Base-by-base conservation (phyloP, 352 stramenopile species). In the Pythium sp. region DNA sequence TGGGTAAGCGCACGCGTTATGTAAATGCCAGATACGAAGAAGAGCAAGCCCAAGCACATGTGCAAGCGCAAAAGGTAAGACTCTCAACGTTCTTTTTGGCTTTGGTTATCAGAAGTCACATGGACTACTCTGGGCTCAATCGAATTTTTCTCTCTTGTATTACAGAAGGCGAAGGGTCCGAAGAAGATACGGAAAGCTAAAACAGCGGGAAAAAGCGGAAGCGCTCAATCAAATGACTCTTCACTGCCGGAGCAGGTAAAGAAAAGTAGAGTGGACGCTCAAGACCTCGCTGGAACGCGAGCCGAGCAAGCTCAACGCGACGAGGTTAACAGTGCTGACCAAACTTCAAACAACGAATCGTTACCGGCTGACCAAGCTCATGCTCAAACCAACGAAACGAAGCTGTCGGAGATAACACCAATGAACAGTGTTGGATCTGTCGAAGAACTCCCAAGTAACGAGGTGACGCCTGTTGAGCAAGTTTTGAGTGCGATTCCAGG, bases 1-100 rank as follows among this genome's bases (percentile, higher is more conserved):
- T 73, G 18, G 80, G 80, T 3, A 89, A 89, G 53, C 80, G 80
- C 43, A 86, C 75, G n/a, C 75, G 80, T 5, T 87, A 80, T 61
- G 70, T 81, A 1, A 84, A 79, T 64, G 71, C 74, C 53, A 62
- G 57, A 18, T 68, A 73, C 30, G 64, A 67, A 22, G 41, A 60
- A 12, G 47, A 55, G 5, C 38, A 43, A 60, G 55, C 30, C 12
- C 38, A 43, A 60, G 55, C 30, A 46, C 38, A 43, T 43, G 15
- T 6, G 15, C 15, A 60, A 60, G 30, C 11, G 2, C 55, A 60
- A 41, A 60, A 60, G 55, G 55, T 60, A 24, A 41, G 30, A 18
- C 8, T 43, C 36, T 15, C 11, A 15, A 1, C n/a, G 22, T 28
- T 3, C 20, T 26, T 18, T 5, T 20, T 9, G 18, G 7, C 26